A percentile compares a stretch with the other conserved stretches of the same genome.
These are phyloP conservation scores for Rosa hybrid DNA, from an alignment of 331 rosid genomes.

Conservation along the genomic window DNA sequence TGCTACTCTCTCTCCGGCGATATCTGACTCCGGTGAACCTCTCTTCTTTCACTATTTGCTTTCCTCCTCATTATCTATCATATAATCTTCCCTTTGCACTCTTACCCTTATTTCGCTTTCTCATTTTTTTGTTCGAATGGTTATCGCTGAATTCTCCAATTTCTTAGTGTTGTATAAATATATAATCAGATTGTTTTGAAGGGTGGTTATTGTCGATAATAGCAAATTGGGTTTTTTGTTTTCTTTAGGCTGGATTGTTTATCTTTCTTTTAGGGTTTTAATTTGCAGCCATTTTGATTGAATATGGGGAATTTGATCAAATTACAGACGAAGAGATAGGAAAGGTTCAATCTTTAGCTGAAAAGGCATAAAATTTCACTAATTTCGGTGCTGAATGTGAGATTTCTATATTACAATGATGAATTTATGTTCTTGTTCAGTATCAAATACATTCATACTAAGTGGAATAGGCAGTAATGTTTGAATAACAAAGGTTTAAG, in stretches of 20 bases:
- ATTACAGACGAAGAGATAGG: background rate
- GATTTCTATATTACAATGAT: background rate
- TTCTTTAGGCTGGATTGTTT: background rate
- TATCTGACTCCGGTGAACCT: background rate
- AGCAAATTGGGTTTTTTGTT: background rate
- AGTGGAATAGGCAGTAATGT: background rate
- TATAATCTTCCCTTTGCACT: background rate
- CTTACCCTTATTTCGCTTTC: background rate
- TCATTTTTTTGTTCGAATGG: background rate
- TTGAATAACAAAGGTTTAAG: background rate
- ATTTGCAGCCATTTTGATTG: background rate
- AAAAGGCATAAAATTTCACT: background rate
- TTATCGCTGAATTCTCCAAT: background rate
- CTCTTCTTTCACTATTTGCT: conserved; percentile 1
- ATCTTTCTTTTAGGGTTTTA: background rate
- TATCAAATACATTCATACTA: background rate
- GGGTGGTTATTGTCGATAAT: background rate
- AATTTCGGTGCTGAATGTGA: background rate
- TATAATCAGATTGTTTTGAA: background rate
- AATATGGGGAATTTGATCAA: background rate
- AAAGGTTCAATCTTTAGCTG: background rate
- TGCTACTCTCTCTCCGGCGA: conserved; percentile 9
- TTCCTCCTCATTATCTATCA: background rate
- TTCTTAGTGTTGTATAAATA: background rate
- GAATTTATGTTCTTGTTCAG: background rate